Evolutionary conservation across 495 filamentous ascomycete species (phyloP), one percentile per base, ranked within the genome.

Genomic region (Aspergillus steynii): DNA sequence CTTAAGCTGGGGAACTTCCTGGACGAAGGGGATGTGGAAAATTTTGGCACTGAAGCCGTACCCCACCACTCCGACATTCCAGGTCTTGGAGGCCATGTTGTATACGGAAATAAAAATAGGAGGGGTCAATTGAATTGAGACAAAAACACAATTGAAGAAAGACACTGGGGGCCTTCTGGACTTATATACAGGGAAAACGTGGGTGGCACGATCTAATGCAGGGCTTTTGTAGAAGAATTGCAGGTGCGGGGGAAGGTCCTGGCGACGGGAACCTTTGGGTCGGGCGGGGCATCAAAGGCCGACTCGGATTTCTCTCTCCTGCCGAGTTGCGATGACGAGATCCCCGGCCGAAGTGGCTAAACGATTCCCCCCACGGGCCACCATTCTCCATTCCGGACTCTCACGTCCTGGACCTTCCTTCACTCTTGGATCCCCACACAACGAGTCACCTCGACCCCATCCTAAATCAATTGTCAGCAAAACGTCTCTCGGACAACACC

Each of bases 21-120:
- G 74, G 70, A 96, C 88, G 75, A 95, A 90, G 59, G 92, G 92
- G 73, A 96, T 94, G 76, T 96, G 92, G 79, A 96, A 96, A 75
- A 88, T 76, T 67, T 94, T 94, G 65, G 92, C 91, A 49, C 92
- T 93, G 75, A 93, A 78, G 69, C 92, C 86, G 70, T 88, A 89
- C 63, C 86, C 86, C 61, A 89, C 75, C 52, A 89, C 66, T 57
- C 79, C 84, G 63, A 85, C 77, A 61, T 88, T 89, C 67, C 73
- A 83, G 27, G 72, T 73, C 69, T 80, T 82, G 58, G 76, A 63
- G 50, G 76, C 62, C 82, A 82, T 84, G 31, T 32, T 75, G 62
- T 48, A 20, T 31, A 15, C 4, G n/a, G 29, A 45, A 29, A 10
- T 55, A 27, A n/a, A 47, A n/a, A 48, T 42, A 9, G 8, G 48